Evolutionary conservation across 768 basidiomycete species (phyloP), one percentile per base, ranked within the genome.

Genomic region (Cystofilobasidium capitatum): DNA sequence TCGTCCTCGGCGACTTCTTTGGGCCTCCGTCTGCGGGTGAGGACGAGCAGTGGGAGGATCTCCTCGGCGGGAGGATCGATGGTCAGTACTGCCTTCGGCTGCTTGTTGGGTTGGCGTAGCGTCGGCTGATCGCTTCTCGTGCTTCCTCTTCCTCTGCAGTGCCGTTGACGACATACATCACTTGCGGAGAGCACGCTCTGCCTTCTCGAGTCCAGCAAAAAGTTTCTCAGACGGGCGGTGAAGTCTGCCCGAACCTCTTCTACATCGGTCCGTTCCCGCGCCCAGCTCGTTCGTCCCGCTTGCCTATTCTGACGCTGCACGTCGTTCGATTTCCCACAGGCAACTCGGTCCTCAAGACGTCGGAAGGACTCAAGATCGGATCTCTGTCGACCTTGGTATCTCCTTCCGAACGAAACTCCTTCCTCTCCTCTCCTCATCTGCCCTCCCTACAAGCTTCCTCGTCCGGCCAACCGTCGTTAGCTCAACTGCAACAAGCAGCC

Each of bases 91-190:
- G 8, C 31, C 12, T 58, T 36, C 33, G 22, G 24, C 24, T 13
- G 14, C 24, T 51, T 51, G 12, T 22, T 44, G 12, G 12, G 12
- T 44, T 44, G 42, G 45, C 33, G 24, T 17, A 22, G 29, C 36
- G 4, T 1, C 29, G 24, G 33, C 51, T 49, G 24, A 64, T 31
- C 45, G 16, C 1, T 16, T 8, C n/a, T 26, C 45, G 9, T 24
- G 14, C 20, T 37, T 2, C n/a, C 26, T 67, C 12, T 13, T 29
- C 6, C 0, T 20, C 26, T 5, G 29, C 71, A 94, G 90, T 85
- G 35, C 89, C 93, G 14, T 78, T 94, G 22, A 88, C 89, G 73
- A 92, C 90, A 72, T 97, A 94, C 79, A 85, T 96, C 66, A 92
- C 91, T 83, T 86, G 91, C 75, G 93, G 93, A 22, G 83, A 85